Evolutionary conservation across 352 stramenopile species (phyloP).

Genomic region (Globisporangium acanthophoron): DNA sequence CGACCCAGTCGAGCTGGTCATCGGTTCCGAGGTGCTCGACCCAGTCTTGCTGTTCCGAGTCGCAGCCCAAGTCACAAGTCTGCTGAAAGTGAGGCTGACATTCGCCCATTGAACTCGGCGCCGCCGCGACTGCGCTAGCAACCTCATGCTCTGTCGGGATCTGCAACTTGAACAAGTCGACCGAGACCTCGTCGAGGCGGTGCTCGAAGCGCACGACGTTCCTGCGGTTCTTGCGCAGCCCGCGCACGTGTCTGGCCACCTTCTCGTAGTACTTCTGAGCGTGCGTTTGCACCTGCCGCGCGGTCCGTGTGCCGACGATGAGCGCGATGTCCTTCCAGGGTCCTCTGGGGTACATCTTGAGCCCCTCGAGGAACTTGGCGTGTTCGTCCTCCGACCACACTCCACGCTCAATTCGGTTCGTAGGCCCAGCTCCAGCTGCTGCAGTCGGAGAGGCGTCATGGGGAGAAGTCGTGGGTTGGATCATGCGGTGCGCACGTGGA

Average conservation of each 20-base stretch:
- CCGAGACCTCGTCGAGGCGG: conserved; percentile 36
- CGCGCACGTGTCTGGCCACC: conserved; percentile 50
- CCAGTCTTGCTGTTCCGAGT: not conserved
- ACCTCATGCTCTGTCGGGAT: not conserved
- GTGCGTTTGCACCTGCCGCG: conserved; percentile 57
- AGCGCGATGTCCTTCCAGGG: conserved; percentile 24
- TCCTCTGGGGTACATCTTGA: conserved; percentile 21
- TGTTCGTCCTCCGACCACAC: conserved; percentile 33
- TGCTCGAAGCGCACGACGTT: conserved; percentile 43
- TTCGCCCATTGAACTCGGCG: no score
- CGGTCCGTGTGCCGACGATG: conserved; percentile 27
- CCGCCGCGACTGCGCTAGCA: no score
- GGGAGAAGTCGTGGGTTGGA: no score
- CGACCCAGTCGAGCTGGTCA: not conserved
- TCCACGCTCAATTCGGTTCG: conserved; percentile 6
- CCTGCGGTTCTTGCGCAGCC: conserved; percentile 54
- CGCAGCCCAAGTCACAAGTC: not conserved
- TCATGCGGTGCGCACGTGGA: not conserved
- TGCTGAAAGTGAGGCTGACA: not conserved
- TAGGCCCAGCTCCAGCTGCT: no score
- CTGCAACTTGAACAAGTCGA: conserved; percentile 11
- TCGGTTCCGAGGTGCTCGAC: not conserved
- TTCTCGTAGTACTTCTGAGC: conserved; percentile 64
- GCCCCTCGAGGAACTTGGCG: conserved; percentile 21
- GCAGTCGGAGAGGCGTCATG: not conserved